Conservation (phyloP, 1,284 basidiomycete species). For the Rhizoctonia solani region DNA sequence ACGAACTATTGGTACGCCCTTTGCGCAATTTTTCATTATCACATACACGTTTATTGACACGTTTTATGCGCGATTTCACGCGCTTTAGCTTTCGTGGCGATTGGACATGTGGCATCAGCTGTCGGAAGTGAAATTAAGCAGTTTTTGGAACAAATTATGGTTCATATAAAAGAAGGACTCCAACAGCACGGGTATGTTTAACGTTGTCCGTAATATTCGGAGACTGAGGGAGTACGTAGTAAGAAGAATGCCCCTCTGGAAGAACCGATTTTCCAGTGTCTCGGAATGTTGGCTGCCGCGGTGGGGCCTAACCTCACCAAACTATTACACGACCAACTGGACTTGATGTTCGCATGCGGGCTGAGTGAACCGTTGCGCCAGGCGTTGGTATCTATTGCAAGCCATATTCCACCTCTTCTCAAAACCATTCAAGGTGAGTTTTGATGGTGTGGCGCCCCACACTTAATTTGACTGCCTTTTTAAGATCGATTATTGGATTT, state of each 20-base stretch:
- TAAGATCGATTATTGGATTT: constrained; percentile 85
- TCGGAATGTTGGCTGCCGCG: constrained; percentile 93
- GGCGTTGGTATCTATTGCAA: constrained; percentile 85
- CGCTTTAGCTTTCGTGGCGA: constrained; percentile 84
- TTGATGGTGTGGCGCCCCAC: neutral
- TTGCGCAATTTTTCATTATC: constrained; percentile 37
- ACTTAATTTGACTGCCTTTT: neutral
- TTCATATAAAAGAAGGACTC: constrained; percentile 86
- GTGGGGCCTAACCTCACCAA: constrained; percentile 97
- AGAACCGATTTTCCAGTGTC: constrained; percentile 96
- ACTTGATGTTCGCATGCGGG: constrained; percentile 95
- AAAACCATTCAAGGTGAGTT: constrained; percentile 86
- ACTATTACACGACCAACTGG: constrained; percentile 93
- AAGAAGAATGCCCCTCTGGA: constrained; percentile 94
- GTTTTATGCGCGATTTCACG: neutral
- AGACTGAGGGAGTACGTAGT: constrained; percentile 48
- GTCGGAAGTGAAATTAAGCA: constrained; percentile 95
- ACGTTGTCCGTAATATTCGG: neutral
- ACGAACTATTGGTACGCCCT: constrained; percentile 74
- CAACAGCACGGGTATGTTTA: constrained; percentile 72
- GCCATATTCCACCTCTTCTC: constrained; percentile 87
- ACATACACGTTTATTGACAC: neutral
- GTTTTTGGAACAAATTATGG: constrained; percentile 92
- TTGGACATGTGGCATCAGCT: constrained; percentile 92
- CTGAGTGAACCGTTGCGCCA: constrained; percentile 87